Conservation (phyloP, 176 grass and related monocot genomes). For the Oryza officinalis region DNA sequence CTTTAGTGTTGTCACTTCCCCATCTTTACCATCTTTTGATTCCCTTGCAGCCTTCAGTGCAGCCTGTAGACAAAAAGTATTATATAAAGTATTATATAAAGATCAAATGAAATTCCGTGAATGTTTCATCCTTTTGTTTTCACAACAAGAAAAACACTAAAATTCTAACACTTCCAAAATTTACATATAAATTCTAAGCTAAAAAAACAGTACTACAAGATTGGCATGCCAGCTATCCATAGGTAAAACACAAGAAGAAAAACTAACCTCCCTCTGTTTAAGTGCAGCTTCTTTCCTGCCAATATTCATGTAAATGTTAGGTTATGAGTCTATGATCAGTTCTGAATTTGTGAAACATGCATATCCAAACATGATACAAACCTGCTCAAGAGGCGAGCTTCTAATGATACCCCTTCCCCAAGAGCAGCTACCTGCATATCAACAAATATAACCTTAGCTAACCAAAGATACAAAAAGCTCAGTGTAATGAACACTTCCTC, state of each 20-base stretch:
- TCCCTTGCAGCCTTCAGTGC: constrained; percentile 80
- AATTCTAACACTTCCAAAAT: constrained; percentile 9
- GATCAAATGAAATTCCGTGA: constrained; percentile 4
- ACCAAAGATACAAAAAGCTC: constrained; percentile 5
- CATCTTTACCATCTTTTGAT: constrained; percentile 85
- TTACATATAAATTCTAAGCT: constrained; percentile 9
- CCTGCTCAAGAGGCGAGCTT: constrained; percentile 96
- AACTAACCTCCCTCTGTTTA: constrained; percentile 90
- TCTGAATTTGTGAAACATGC: constrained; percentile 32
- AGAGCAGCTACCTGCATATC: constrained; percentile 90
- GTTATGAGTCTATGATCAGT: constrained; percentile 34
- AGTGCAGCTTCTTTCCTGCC: constrained; percentile 98
- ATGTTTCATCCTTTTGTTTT: constrained; percentile 6
- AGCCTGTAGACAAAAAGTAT: constrained; percentile 51
- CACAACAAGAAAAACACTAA: constrained; percentile 14
- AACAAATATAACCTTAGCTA: constrained; percentile 35
- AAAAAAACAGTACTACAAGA: constrained; percentile 35
- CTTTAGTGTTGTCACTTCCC: constrained; percentile 70
- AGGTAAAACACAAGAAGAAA: constrained; percentile 17
- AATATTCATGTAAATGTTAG: constrained; percentile 47
- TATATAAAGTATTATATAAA: constrained; percentile 17
- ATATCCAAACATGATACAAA: constrained; percentile 41
- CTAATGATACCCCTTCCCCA: constrained; percentile 95
- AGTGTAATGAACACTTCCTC: background rate
- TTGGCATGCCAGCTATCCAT: constrained; percentile 14